phyloP scores from a whole-genome alignment of 345 rosid species.

The Rhizophora apiculata region DNA sequence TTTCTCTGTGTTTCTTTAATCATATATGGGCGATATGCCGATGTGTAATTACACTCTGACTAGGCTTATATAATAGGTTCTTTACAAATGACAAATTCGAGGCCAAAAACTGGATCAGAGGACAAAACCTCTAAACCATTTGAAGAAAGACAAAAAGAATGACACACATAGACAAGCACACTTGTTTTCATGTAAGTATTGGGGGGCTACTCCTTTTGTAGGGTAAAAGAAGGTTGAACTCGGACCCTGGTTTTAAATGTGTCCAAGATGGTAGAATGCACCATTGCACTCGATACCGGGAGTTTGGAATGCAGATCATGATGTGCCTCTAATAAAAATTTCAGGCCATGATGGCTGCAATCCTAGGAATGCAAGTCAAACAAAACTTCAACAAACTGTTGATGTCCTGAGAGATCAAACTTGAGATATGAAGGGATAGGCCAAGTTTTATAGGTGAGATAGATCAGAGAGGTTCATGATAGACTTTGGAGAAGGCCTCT shows the following conservation, averaged over 20 bases:
- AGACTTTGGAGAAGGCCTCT: constrained; percentile 92
- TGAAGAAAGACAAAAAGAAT: constrained; percentile 47
- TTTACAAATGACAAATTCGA: constrained; percentile 56
- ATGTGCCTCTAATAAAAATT: constrained; percentile 64
- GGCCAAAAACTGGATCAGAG: constrained; percentile 45
- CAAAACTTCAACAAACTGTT: constrained; percentile 23
- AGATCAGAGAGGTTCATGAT: constrained; percentile 38
- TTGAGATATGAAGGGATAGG: constrained; percentile 21
- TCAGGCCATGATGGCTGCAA: constrained; percentile 80
- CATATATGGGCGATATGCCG: constrained; percentile 57
- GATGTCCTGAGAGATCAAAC: constrained; percentile 24
- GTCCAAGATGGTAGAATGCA: constrained; percentile 67
- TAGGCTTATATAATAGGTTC: constrained; percentile 37
- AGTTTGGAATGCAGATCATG: constrained; percentile 60
- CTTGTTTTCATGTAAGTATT: constrained; percentile 34
- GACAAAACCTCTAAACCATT: constrained; percentile 31
- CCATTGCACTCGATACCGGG: constrained; percentile 56
- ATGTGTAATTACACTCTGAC: constrained; percentile 58
- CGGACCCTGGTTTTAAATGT: constrained; percentile 43
- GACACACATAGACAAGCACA: constrained; percentile 45
- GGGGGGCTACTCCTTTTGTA: constrained; percentile 26
- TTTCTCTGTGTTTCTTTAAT: constrained; percentile 17
- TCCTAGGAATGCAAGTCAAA: constrained; percentile 32
- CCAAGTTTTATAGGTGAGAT: constrained; percentile 25
- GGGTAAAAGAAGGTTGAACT: constrained; percentile 22